Evolutionary conservation across 441 rosid genomes (phyloP).

Genomic region (Melastoma candidum): DNA sequence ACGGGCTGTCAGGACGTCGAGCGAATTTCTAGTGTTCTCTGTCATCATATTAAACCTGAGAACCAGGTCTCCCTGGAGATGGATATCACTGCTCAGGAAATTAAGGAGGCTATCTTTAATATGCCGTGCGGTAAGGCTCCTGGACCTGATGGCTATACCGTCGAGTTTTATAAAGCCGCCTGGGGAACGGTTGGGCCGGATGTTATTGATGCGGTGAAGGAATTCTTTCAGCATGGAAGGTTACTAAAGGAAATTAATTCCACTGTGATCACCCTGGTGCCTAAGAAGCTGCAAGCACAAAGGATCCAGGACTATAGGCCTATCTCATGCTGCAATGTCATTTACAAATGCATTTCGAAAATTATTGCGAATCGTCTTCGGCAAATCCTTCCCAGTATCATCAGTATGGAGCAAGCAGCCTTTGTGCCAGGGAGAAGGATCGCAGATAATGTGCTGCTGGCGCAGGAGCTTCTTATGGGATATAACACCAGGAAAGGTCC

Average conservation of each 20-base stretch:
- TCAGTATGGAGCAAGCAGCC: no score
- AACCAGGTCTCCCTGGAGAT: no score
- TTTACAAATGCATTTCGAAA: neutral
- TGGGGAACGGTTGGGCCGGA: neutral
- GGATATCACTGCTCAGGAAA: neutral
- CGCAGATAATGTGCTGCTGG: no score
- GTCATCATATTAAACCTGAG: no score
- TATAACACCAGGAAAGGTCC: no score
- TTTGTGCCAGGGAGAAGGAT: no score
- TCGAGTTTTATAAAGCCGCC: neutral
- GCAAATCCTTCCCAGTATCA: no score
- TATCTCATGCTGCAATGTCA: neutral
- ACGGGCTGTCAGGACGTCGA: no score
- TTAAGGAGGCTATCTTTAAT: neutral
- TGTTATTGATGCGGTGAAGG: neutral
- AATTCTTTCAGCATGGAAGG: neutral
- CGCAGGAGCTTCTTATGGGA: no score
- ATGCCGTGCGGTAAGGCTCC: neutral
- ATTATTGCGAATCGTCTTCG: no score
- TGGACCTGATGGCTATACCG: neutral
- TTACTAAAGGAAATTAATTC: neutral
- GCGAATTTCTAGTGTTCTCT: no score
- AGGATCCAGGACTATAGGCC: neutral
- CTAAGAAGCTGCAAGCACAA: neutral
- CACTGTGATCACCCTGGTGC: neutral